Evolutionary conservation across 2,329 filamentous ascomycete genomes (phyloP), one percentile per base, ranked within the genome.

Genomic region (Colletotrichum navitas): DNA sequence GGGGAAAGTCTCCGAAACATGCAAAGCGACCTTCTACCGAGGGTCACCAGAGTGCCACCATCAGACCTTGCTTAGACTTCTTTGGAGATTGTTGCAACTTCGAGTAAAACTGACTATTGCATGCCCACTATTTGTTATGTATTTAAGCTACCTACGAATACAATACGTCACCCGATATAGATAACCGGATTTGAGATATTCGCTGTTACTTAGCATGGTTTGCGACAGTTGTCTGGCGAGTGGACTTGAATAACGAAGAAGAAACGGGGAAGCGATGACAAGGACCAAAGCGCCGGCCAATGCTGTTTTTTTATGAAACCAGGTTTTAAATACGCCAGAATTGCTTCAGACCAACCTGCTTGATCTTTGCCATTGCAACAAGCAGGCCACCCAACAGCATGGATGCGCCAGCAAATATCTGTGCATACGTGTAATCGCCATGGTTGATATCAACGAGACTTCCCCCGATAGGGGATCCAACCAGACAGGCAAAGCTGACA

Each of bases 381-480:
- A 72, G 62, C 2, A 68, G n/a, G 0, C 69, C 69, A 2, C 69
- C 69, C 2, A 72, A 29, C 10, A 72, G 45, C 69, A 72, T 68
- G 18, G 47, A 54, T 2, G 65, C 45, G 24, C 69, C 69, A 5
- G 65, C 69, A 8, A 72, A 72, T 24, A 72, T 36, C 16, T 72
- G 69, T 4, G 69, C 65, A 29, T 72, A 69, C 24, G 63, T 26
- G 43, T 59, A 72, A 10, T 68, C 4, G 24, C 34, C 69, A 2
- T 54, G 16, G 7, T 26, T 47, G 5, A 59, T 11, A 5, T 41
- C 78, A 43, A 89, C 83, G 12, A 89, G 81, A 1, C 83, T 83
- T 0, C 83, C 83, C 0, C 83, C 83, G 26, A 84, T 78, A 0
- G 83, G 82, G 4, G 81, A 81, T 0, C 82, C 82, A 0, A 82